Base-by-base conservation (phyloP, 2,329 filamentous ascomycete genomes). In the Bisporella sp. region DNA sequence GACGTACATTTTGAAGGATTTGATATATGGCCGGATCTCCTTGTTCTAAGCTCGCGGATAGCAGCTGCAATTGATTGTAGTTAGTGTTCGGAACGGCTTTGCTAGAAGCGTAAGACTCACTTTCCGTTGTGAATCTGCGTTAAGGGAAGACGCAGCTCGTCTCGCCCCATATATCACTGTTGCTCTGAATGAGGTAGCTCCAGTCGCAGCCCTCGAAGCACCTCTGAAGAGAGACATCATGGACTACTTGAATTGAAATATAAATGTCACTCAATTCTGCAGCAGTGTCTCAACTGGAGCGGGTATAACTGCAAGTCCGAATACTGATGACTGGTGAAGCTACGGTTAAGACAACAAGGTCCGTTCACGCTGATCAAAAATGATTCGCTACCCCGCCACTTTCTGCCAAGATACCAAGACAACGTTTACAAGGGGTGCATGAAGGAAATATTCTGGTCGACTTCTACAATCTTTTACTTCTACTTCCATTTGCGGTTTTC, bases 1-100 rank as follows among this genome's bases (percentile, higher is more conserved):
- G 37, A 47, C 46, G 62, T 71, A 95, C 90, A 79, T 90, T 92
- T 69, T 95, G 86, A 60, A 97, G 82, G 62, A 97, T 96, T 48
- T 87, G 82, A 68, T 84, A 95, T 58, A 97, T 85, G 46, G 83
- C 76, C 42, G 92, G 89, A 68, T 97, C 93, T 58, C 89, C 89
- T 63, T 93, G 79, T 66, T 90, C 78, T 47, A 99, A 79, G 65
- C 86, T 77, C 50, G 87, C 78, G 44, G 87, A 81, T 48, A 99
- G 83, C 49, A 96, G 73, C 90, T 96, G 31, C 45, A 49, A 29
- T 46, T 13, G 31, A 41, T 51, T 21, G 49, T 44, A 29, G 49
- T 59, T 47, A 61, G 54, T 31, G 49, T 49, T 41, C 21, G 21
- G 21, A 21, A 21, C 21, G 21, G 21, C 21, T 31, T 41, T 29